A percentile compares a stretch with the other conserved stretches of the same genome.
Conservation (phyloP, 2,329 filamentous ascomycete genomes). For the Botrytis squamosa region DNA sequence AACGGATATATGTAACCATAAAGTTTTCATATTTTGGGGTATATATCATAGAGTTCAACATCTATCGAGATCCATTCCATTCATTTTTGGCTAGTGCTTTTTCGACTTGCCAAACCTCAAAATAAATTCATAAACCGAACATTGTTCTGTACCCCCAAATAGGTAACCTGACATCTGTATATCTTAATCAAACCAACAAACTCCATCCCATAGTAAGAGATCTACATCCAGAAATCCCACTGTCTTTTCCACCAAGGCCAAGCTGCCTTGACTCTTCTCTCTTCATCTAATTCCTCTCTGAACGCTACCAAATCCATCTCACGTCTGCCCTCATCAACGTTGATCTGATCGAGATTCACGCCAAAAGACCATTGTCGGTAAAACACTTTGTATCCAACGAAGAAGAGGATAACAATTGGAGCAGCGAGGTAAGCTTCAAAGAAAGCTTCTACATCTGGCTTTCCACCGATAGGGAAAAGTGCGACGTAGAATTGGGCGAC, state of each 20-base stretch:
- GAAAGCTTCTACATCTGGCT: slow-evolving; percentile 42
- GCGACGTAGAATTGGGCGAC: slow-evolving; percentile 52
- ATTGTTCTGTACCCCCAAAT: background rate
- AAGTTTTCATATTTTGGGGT: background rate
- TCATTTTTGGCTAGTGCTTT: background rate
- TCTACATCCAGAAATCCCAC: slow-evolving; percentile 30
- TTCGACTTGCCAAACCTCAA: background rate
- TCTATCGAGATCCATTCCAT: background rate
- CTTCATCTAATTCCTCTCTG: slow-evolving; percentile 35
- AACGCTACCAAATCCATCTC: slow-evolving; percentile 38
- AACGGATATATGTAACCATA: background rate
- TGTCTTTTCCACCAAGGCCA: slow-evolving; percentile 37
- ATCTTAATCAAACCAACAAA: background rate
- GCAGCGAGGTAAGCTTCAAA: slow-evolving; percentile 53
- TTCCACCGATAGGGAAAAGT: slow-evolving; percentile 50
- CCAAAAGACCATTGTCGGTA: slow-evolving; percentile 36
- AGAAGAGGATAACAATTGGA: slow-evolving; percentile 56
- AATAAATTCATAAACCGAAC: background rate
- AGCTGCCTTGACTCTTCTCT: slow-evolving; percentile 33
- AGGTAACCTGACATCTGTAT: background rate
- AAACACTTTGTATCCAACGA: slow-evolving; percentile 65
- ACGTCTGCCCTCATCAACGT: slow-evolving; percentile 38
- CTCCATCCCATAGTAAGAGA: background rate
- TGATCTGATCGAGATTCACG: slow-evolving; percentile 33
- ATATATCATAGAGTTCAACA: background rate